Evolutionary conservation across 2,329 filamentous ascomycete species (phyloP), one percentile per base, ranked within the genome.

Genomic region (Cladosporium sphaerospermum): DNA sequence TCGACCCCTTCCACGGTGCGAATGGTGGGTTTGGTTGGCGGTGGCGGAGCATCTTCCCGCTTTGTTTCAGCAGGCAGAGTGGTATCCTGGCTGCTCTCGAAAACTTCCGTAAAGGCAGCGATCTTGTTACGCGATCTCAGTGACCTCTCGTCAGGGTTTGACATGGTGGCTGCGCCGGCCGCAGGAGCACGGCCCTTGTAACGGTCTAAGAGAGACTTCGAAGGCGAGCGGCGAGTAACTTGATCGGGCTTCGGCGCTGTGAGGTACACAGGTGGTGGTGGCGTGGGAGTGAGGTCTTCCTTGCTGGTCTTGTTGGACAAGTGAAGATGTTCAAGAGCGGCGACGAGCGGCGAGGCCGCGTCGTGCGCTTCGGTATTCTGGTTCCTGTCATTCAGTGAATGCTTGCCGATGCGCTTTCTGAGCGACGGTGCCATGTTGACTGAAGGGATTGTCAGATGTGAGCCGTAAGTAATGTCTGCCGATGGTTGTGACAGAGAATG

Each of bases 331-430:
- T 50, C 32, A 18, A 33, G n/a, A 19, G 50, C 42, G 14, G 32
- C 41, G 28, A 46, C 23, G 34, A 42, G 43, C 28, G 43, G 34
- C 43, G 37, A 42, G n/a, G 23, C 16, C 8, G n/a, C 34, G 36
- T n/a, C 16, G 36, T 39, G 13, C 13, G 11, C 16, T 39, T n/a
- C n/a, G 23, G 23, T 28, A 4, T 45, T 28, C 11, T 11, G 10
- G 8, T 14, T 11, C 4, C 1, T 31, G 11, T n/a, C 19, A 13
- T 18, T 11, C 10, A 31, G 19, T 1, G 23, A 19, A 19, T 37
- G 53, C 41, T 53, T 59, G 48, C 31, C 44, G 18, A 56, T 31
- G 37, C 53, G 52, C 32, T 56, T 54, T 47, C 55, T 53, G 2
- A 59, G 37, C 14, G 42, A 46, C 3, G 33, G 18, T 3, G 45